phyloP scores from a whole-genome alignment of 306 rosid genomes.

The Prunus mume region DNA sequence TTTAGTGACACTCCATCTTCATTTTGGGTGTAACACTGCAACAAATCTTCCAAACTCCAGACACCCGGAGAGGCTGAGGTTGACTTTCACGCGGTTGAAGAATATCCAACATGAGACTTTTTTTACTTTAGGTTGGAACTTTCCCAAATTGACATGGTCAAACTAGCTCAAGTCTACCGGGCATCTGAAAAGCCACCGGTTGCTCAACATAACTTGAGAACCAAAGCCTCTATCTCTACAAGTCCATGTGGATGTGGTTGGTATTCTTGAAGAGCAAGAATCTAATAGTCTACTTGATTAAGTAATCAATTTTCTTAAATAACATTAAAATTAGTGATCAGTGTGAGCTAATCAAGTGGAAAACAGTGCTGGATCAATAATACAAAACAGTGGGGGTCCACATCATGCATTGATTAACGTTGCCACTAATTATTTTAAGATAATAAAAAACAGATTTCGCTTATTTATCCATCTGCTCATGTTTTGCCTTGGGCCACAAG shows the following conservation, averaged over 20 bases:
- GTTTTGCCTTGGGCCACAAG: background rate
- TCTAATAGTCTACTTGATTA: too few species aligned
- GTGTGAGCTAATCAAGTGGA: background rate
- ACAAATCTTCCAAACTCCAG: too few species aligned
- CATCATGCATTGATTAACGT: background rate
- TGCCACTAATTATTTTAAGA: background rate
- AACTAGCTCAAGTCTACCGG: background rate
- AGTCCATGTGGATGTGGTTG: too few species aligned
- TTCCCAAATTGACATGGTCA: background rate
- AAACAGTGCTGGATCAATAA: background rate
- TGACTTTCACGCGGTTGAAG: background rate
- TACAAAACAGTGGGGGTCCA: background rate
- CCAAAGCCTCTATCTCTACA: too few species aligned
- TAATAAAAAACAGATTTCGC: background rate
- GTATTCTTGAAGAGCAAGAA: too few species aligned
- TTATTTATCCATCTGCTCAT: background rate
- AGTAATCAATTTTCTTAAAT: too few species aligned
- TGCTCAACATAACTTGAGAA: too few species aligned
- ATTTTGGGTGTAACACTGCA: too few species aligned
- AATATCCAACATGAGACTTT: too few species aligned
- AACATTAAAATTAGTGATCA: too few species aligned
- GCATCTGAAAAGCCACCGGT: too few species aligned
- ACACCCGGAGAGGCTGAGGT: background rate
- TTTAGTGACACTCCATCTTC: too few species aligned
- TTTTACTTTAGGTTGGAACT: background rate